phyloP scores from a whole-genome alignment of 352 stramenopile genomes.

The Phytophthora quininea region DNA sequence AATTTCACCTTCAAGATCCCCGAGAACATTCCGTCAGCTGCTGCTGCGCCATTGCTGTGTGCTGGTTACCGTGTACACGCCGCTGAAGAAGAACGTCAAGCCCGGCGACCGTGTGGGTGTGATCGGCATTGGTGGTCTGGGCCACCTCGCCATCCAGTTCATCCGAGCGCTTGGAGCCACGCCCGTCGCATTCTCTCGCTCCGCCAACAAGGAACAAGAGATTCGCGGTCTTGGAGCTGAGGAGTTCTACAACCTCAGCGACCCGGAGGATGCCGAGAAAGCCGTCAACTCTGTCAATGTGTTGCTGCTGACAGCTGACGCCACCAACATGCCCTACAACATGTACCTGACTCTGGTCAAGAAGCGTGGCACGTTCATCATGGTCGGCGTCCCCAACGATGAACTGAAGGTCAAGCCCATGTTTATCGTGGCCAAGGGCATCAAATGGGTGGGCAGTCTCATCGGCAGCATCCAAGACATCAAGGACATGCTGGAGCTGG shows the following conservation, averaged over 20 bases:
- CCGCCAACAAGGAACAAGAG: constrained; percentile 1
- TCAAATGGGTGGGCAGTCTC: constrained; percentile 4
- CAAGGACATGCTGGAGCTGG: constrained; percentile 1
- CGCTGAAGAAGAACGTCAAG: not conserved
- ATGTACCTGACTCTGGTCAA: constrained; percentile 1
- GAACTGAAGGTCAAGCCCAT: constrained; percentile 1
- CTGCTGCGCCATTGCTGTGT: not conserved
- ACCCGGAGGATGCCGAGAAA: not conserved
- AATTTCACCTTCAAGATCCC: constrained; percentile 4
- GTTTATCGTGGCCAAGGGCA: constrained; percentile 1
- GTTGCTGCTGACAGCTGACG: not conserved
- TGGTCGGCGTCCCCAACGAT: constrained; percentile 1
- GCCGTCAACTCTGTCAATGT: constrained; percentile 2
- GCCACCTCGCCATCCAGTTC: constrained; percentile 1
- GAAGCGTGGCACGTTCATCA: constrained; percentile 3
- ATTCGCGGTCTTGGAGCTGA: not conserved
- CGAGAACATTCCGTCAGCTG: constrained; percentile 2
- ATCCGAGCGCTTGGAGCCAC: not conserved
- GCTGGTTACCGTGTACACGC: constrained; percentile 1
- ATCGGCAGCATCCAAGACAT: constrained; percentile 4
- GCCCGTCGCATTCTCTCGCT: not conserved
- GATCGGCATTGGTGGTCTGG: constrained; percentile 1
- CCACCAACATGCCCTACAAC: constrained; percentile 3
- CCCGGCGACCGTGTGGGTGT: constrained; percentile 1
- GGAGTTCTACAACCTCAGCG: constrained; percentile 3